A percentile compares a stretch with the other conserved stretches of the same genome.
phyloP scores from a whole-genome alignment of 768 basidiomycete species.

The Leccinum variicolor region DNA sequence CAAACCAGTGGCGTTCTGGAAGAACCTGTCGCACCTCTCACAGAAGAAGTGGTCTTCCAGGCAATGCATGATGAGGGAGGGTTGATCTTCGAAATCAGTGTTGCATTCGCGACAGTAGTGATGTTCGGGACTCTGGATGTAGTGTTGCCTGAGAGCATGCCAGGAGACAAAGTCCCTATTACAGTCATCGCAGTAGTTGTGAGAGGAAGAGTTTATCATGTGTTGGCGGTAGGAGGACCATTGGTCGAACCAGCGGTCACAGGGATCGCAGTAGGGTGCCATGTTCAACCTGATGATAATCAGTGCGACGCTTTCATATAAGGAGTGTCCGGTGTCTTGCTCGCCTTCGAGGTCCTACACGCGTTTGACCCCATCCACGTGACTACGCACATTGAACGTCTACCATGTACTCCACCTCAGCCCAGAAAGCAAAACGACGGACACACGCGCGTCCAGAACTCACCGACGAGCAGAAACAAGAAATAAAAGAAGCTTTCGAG shows the following conservation, averaged over 20 bases:
- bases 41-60: conserved; percentile 42
- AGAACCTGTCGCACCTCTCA: conserved; percentile 37
- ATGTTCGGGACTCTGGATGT: conserved; percentile 45
- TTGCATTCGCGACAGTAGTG: conserved; percentile 52
- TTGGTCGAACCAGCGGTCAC: conserved; percentile 35
- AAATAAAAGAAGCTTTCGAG: conserved; percentile 98
- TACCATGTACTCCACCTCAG: conserved; percentile 55
- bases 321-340: not conserved
- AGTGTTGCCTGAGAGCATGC: conserved; percentile 47
- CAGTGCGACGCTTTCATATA: not conserved
- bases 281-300: not conserved
- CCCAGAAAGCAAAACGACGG: conserved; percentile 72
- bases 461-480: conserved; percentile 86
- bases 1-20: conserved; percentile 37
- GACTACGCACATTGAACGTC: conserved; percentile 10
- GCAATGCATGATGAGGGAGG: conserved; percentile 41
- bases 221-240: conserved; percentile 35
- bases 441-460: conserved; percentile 79
- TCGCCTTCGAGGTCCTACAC: conserved; percentile 27
- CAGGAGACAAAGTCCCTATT: conserved; percentile 41
- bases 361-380: conserved; percentile 27
- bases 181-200: conserved; percentile 48
- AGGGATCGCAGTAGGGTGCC: conserved; percentile 36
- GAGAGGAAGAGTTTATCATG: conserved; percentile 31
- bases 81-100: conserved; percentile 34